Evolutionary conservation across 352 stramenopile species (phyloP), one percentile per base, ranked within the genome.

Genomic region (Globisporangium abappressorium): DNA sequence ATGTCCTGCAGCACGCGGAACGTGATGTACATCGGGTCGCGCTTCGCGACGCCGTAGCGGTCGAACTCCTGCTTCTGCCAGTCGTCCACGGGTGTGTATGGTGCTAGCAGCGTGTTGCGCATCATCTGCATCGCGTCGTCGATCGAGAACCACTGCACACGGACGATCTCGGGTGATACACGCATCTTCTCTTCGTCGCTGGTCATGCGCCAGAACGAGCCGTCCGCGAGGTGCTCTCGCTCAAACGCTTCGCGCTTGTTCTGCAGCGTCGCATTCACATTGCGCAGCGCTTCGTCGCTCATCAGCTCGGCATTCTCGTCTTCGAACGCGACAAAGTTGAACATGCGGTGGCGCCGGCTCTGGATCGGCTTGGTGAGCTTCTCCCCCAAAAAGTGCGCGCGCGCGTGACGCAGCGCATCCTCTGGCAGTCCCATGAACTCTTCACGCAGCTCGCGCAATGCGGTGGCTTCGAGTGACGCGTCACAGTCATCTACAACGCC

Each of bases 291-390:
- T 2, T 67, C 63, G 26, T 68, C 64, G 30, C 73, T 77, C 57
- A 90, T 73, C 76, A 77, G 85, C 57, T 68, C 33, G 0, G 49
- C 26, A 65, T 90, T 90, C 53, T 90, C 81, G 14, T 81, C 70
- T n/a, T 76, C 70, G n/a, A 90, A 80, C 7, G 78, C 78, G 0
- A 89, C 71, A 64, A 90, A 90, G 64, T 90, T 90, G 70, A 86
- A 78, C 81, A 90, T 90, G 62, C 77, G 71, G 67, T 89, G 75
- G 47, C 80, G 78, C 18, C 67, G 68, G 3, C 59, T 60, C 57
- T 84, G 75, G 59, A 90, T 77, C 8, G 78, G 65, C 4, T 76
- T 66, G 43, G 81, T 90, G 55, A 82, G 59, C 57, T 85, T 84
- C n/a, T 78, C 66, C 15, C 71, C 66, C 38, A 83, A 62, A 49